A percentile compares a stretch with the other conserved stretches of the same genome.
Evolutionary conservation across 2,329 filamentous ascomycete genomes (phyloP).

Genomic region (Escovopsis weberi): DNA sequence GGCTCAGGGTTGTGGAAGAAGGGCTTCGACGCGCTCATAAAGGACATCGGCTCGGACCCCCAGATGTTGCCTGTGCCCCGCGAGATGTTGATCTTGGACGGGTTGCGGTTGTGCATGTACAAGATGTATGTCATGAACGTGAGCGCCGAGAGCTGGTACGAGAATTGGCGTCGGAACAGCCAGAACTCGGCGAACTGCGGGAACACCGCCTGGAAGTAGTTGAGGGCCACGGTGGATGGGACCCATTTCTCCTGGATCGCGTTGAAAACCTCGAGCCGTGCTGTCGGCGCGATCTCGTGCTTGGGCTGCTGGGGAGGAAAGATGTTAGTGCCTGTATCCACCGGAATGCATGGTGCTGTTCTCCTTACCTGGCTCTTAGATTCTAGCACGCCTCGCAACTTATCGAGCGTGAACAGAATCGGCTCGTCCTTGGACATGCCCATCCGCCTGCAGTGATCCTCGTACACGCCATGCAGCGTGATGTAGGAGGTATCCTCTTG

Average conservation of each 20-base stretch:
- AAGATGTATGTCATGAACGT: constrained; percentile 99
- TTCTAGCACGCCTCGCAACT: constrained; percentile 64
- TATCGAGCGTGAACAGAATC: constrained; percentile 88
- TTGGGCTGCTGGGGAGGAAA: constrained; percentile 36
- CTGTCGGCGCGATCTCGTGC: constrained; percentile 53
- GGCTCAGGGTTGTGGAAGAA: constrained; percentile 91
- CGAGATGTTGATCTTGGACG: constrained; percentile 87
- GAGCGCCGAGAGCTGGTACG: constrained; percentile 84
- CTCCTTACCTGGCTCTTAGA: constrained; percentile 32
- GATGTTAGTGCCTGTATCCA: constrained; percentile 1
- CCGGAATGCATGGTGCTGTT: no score
- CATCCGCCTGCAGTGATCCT: constrained; percentile 84
- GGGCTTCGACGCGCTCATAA: constrained; percentile 70
- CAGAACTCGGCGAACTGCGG: constrained; percentile 89
- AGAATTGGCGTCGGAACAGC: constrained; percentile 95
- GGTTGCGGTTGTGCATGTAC: constrained; percentile 92
- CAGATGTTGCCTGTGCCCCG: constrained; percentile 83
- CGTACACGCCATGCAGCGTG: constrained; percentile 85
- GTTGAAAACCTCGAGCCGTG: constrained; percentile 80
- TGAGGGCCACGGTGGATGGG: constrained; percentile 62
- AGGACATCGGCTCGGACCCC: constrained; percentile 87
- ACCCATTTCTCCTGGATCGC: constrained; percentile 93
- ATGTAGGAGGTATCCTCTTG: constrained; percentile 93
- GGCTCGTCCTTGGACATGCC: constrained; percentile 90
- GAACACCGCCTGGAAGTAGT: constrained; percentile 83